phyloP scores from a whole-genome alignment of 352 stramenopile species.

The Globisporangium cylindrosporum region DNA sequence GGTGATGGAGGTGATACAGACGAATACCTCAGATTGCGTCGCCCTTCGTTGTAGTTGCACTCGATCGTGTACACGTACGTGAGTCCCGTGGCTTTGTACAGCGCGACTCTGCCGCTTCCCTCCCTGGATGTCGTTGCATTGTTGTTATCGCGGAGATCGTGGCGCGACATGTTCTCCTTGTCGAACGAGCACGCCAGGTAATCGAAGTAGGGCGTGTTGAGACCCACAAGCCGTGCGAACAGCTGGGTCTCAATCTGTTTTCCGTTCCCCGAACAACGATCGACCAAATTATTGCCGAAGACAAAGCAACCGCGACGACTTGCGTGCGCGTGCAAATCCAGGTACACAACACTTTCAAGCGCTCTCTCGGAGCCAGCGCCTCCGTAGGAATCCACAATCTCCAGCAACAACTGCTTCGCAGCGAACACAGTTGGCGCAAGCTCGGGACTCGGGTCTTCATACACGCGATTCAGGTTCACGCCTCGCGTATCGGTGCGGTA shows the following conservation, averaged over 20 bases:
- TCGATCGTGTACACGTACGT: conserved; percentile 90
- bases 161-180: conserved; percentile 56
- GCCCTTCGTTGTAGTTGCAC: conserved; percentile 90
- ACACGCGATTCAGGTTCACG: conserved; percentile 90
- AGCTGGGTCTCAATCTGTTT: conserved; percentile 84
- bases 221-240: conserved; percentile 60
- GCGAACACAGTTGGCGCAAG: conserved; percentile 70
- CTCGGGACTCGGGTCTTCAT: conserved; percentile 45
- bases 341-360: conserved; percentile 55
- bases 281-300: conserved; percentile 82
- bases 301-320: conserved; percentile 90
- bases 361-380: conserved; percentile 19
- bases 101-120: conserved; percentile 75
- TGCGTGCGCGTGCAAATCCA: conserved; percentile 90
- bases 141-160: conserved; percentile 52
- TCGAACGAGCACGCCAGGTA: conserved; percentile 85
- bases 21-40: conserved; percentile 32
- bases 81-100: conserved; percentile 68
- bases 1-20: conserved; percentile 13
- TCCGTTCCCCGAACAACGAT: not conserved
- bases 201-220: conserved; percentile 85
- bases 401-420: conserved; percentile 46
- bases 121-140: conserved; percentile 54
- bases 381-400: conserved; percentile 30
- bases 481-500: conserved; percentile 85